These are phyloP conservation scores for Pythium phragmiticola DNA, from an alignment of 352 stramenopile species.

Conservation along the genomic window DNA sequence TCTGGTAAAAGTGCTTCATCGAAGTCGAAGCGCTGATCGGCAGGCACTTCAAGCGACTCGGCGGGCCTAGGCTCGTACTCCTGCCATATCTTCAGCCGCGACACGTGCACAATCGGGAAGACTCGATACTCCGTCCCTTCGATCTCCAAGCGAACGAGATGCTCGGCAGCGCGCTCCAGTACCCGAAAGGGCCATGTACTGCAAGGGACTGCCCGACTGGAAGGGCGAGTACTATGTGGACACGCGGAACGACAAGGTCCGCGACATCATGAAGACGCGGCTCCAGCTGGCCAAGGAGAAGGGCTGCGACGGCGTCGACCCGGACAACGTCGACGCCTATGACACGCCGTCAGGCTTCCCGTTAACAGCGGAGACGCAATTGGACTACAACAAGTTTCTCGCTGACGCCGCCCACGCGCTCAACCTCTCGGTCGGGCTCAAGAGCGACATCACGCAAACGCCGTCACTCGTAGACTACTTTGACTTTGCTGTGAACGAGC, in stretches of 20 bases:
- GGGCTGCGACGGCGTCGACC: conserved; percentile 54
- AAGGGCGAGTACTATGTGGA: conserved; percentile 42
- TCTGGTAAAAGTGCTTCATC: conserved; percentile 26
- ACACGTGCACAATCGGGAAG: conserved; percentile 18
- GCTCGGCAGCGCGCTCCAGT: conserved; percentile 1
- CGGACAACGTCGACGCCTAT: conserved; percentile 54
- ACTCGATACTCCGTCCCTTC: conserved; percentile 6
- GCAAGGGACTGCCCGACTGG: conserved; percentile 32
- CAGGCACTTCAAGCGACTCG: conserved; percentile 4
- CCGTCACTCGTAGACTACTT: conserved; percentile 38
- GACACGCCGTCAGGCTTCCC: conserved; percentile 34
- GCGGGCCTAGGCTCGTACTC: conserved; percentile 1
- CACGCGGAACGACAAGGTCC: conserved; percentile 33
- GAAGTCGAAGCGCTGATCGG: conserved; percentile 21
- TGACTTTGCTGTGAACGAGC: conserved; percentile 64
- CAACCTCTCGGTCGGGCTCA: conserved; percentile 48
- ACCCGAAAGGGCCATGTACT: conserved; percentile 19
- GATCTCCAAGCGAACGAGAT: conserved; percentile 15
- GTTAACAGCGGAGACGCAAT: conserved; percentile 35
- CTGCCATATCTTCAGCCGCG: conserved; percentile 15
- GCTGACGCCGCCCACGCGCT: conserved; percentile 37
- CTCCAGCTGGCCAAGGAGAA: conserved; percentile 47
- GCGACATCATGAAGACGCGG: conserved; percentile 39
- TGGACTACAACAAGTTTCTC: conserved; percentile 36
- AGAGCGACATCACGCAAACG: conserved; percentile 53